Evolutionary conservation across 169 alveolate genomes (phyloP), one percentile per base, ranked within the genome.

Genomic region (Plasmodium vinckei): DNA sequence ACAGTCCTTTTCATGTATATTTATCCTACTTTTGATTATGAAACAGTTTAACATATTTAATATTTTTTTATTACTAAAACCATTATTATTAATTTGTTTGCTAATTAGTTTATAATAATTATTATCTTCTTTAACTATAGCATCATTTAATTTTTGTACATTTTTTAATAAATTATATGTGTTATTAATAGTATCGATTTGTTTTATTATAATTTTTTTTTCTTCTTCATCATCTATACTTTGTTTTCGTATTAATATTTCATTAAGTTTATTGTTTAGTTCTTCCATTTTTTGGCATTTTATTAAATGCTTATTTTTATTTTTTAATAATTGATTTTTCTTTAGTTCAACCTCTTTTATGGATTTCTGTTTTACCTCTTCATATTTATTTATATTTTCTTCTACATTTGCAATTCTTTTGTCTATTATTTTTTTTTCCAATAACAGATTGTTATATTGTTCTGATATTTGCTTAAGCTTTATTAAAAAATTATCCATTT

Each of bases 251-350:
- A 79, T 51, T 47, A 79, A 46, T 79, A 79, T 79, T 65, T 79
- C 84, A 49, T 79, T 79, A 5, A 79, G 63, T 49, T 65, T 79
- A n/a, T 71, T 57, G 23, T 79, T 79, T 61, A 79, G 47, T 23
- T 79, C 64, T 67, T 79, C 89, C 89, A 79, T 79, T 79, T 79
- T 79, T 47, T 79, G 89, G 13, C 89, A 79, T 61, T 56, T 53
- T 42, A 79, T 79, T 47, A 79, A 53, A 51, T 79, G 89, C 23
- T 79, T 67, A 79, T 79, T 79, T 54, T 59, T 79, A 70, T 79
- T 79, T 33, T 65, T 79, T 47, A 79, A 46, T 33, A 79, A 17
- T 33, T 79, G 84, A 49, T 54, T 79, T 65, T 79, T 79, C 25
- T 79, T 79, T 25, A 65, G 23, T 33, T 79, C 89, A 21, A 67